Conservation (phyloP, 441 rosid species). For the Adansonia gregorii region DNA sequence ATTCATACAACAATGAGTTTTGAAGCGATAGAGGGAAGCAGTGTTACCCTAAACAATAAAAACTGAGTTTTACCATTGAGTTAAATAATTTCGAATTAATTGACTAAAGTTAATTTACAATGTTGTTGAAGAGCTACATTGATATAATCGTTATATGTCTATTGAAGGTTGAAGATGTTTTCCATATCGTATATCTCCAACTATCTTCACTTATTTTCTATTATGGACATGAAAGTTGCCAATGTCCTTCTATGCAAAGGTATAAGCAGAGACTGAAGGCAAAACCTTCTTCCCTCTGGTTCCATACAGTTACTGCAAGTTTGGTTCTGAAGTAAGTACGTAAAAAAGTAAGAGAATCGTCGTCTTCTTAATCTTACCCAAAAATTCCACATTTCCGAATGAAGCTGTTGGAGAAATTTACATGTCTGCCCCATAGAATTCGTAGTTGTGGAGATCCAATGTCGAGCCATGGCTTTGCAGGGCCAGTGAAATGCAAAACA, state of each 20-base stretch:
- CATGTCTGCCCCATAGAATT: conserved; percentile 67
- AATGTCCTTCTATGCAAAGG: conserved; percentile 21
- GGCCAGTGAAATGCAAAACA: conserved; percentile 88
- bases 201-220: conserved; percentile 14
- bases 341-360: conserved; percentile 30
- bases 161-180: conserved; percentile 32
- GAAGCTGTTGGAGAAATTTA: conserved; percentile 71
- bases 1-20: too few species aligned
- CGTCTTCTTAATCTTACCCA: conserved; percentile 42
- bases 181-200: neutral
- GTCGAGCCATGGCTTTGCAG: conserved; percentile 96
- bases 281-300: conserved; percentile 81
- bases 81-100: conserved; percentile 14
- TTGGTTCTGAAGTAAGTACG: conserved; percentile 28
- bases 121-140: conserved; percentile 28
- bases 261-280: conserved; percentile 80
- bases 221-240: conserved; percentile 49
- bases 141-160: conserved; percentile 19
- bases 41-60: too few species aligned
- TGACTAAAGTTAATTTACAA: conserved; percentile 36
- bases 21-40: too few species aligned
- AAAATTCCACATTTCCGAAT: conserved; percentile 72
- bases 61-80: neutral
- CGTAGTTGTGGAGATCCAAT: conserved; percentile 70
- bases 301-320: conserved; percentile 31